Evolutionary conservation across 176 grass and related monocot species (phyloP), one percentile per base, ranked within the genome.

Genomic region (Phoenix roebelenii): DNA sequence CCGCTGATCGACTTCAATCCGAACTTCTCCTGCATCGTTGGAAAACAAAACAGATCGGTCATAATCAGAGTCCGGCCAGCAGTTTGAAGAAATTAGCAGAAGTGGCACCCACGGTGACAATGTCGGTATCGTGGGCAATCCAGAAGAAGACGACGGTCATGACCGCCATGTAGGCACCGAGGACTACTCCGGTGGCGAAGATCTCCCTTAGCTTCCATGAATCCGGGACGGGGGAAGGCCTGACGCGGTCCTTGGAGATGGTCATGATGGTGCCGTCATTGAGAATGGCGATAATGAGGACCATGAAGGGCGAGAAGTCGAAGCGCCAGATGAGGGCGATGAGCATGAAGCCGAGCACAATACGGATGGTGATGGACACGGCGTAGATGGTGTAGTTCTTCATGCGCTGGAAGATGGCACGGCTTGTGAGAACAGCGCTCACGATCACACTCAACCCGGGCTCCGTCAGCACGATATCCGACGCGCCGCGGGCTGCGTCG

Each of bases 191-290:
- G 7, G 92, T 90, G 61, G 83, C 74, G 77, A 96, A 96, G 87
- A 89, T 95, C 70, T 80, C 82, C 18, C 56, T 81, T 50, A 97
- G 87, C 87, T 97, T 97, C 92, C 92, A 97, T n/a, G 92, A 97
- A 59, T 97, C 92, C 0, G 92, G 92, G 15, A 89, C 49, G 0
- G 92, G 92, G 4, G 92, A 97, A 1, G 92, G 83, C 81, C 88
- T 91, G 12, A 97, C 92, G 12, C 92, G 81, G 79, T 97, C 92
- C 87, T 97, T 97, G 66, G 92, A 97, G 59, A 97, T 97, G 72
- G 92, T 97, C 92, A 97, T 97, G 78, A 97, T 97, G 78, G 92
- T 97, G 76, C 92, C 92, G 63, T 97, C 92, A 68, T 97, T 97
- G 72, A 97, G 82, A 72, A 97, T 82, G 55, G 92, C 92, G 53